Base-by-base conservation (phyloP, 75 land plant species). In the Larix kaempferi region DNA sequence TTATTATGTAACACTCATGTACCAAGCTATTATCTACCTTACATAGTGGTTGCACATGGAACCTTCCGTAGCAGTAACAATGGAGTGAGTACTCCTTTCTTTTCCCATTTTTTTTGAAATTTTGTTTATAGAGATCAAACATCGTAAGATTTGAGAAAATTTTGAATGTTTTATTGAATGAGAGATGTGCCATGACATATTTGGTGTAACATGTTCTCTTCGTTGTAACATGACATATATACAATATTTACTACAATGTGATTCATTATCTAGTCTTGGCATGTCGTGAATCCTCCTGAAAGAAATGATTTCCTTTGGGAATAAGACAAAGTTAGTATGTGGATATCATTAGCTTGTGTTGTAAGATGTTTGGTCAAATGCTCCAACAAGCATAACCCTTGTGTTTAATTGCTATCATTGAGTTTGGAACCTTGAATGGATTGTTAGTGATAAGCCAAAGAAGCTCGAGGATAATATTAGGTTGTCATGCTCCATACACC, bases 21-120 rank as follows among this genome's bases (percentile, higher is more conserved):
- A 19, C 95, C 98, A 57, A 86, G 83, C 74, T 96, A 96, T 54
- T 94, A 92, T 73, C 88, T 87, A 76, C 99, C 94, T 41, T 96
- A 90, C 74, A 82, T 88, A 59, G 95, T 94, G 17, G 93, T 98
- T 25, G 86, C 97, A 71, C 98, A 96, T 82, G 99, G 99, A n/a
- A 98, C n/a, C 56, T 72, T 94, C 67, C 84, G 71, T 25, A 92
- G 82, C 59, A 79, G 80, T 63, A 82, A 74, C 82, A 81, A 77
- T 71, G 94, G 89, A 87, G 96, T 93, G 88, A 69, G 85, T 74
- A 65, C 78, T 56, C 63, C 13, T 57, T 57, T 27, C 8, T 23
- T 60, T 39, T 59, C 11, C 27, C 21, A 49, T 39, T 69, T 5
- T 37, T 67, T 37, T 67, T n/a, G 21, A 67, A 67, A 33, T 19